Conservation (phyloP, 169 alveolate species). For the Plasmodium vivax region DNA sequence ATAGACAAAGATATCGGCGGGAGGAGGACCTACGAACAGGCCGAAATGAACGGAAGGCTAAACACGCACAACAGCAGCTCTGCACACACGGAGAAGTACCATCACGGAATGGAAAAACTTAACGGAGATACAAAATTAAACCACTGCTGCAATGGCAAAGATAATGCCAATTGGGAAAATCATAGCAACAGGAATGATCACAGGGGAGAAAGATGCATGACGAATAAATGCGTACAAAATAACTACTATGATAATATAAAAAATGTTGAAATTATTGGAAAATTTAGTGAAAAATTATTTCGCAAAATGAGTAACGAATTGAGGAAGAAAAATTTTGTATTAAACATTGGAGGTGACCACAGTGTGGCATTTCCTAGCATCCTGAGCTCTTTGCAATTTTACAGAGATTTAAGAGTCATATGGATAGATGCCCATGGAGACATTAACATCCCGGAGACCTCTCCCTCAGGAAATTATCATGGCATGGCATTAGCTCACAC, state of each 20-base stretch:
- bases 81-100: not conserved
- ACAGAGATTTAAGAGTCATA: conserved; percentile 74
- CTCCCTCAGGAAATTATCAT: conserved; percentile 81
- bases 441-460: conserved; percentile 79
- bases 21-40: not conserved
- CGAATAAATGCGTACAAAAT: not conserved
- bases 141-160: not conserved
- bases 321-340: conserved; percentile 68
- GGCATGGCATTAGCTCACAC: conserved; percentile 83
- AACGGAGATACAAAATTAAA: not conserved
- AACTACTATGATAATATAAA: conserved; percentile 30
- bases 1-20: not conserved
- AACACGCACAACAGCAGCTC: not conserved
- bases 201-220: not conserved
- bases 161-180: not conserved
- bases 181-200: not conserved
- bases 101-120: not conserved
- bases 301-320: conserved; percentile 32
- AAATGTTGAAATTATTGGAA: conserved; percentile 25
- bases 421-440: conserved; percentile 88
- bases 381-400: conserved; percentile 56
- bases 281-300: conserved; percentile 30
- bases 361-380: conserved; percentile 80
- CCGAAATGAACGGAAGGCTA: not conserved
- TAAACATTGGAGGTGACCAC: conserved; percentile 84